Evolutionary conservation across 2,329 filamentous ascomycete species (phyloP).

Genomic region (Trichoderma sp.): DNA sequence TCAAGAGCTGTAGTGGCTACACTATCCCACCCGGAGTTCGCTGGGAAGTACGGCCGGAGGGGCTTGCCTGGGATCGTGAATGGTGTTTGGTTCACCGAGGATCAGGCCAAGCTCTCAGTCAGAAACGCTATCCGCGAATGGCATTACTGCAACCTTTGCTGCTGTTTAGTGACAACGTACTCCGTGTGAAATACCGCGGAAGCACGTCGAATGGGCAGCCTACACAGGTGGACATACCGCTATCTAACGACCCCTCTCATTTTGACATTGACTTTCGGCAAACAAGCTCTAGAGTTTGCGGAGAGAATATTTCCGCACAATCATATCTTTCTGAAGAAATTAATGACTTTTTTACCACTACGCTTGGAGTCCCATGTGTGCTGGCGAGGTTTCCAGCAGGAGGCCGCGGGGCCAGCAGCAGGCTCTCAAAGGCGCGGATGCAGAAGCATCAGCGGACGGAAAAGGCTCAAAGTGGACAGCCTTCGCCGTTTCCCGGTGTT

Average conservation of each 20-base stretch:
- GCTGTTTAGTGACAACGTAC: conserved; percentile 63
- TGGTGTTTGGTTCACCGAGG: conserved; percentile 92
- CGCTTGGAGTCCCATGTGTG: conserved; percentile 74
- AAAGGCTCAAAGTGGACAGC: conserved; percentile 35
- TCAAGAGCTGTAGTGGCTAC: conserved; percentile 90
- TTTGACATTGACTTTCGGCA: conserved; percentile 44
- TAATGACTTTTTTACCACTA: conserved; percentile 72
- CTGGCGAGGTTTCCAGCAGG: conserved; percentile 79
- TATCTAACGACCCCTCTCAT: conserved; percentile 64
- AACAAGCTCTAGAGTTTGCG: conserved; percentile 70
- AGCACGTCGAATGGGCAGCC: conserved; percentile 25
- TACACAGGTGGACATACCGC: conserved; percentile 51
- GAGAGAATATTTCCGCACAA: conserved; percentile 69
- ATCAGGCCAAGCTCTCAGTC: conserved; percentile 78
- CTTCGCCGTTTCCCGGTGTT: conserved; percentile 52
- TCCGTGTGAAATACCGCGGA: conserved; percentile 58
- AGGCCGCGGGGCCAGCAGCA: conserved; percentile 54
- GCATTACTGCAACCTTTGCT: conserved; percentile 72
- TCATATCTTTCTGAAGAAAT: conserved; percentile 65
- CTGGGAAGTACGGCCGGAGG: conserved; percentile 80
- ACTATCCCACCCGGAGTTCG: conserved; percentile 56
- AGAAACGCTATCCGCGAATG: conserved; percentile 88
- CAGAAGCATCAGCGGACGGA: conserved; percentile 50
- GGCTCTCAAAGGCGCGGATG: conserved; percentile 70
- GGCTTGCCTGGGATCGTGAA: conserved; percentile 90